Evolutionary conservation across 1,284 basidiomycete genomes (phyloP).

Genomic region (Sanguinoderma infundibulare): DNA sequence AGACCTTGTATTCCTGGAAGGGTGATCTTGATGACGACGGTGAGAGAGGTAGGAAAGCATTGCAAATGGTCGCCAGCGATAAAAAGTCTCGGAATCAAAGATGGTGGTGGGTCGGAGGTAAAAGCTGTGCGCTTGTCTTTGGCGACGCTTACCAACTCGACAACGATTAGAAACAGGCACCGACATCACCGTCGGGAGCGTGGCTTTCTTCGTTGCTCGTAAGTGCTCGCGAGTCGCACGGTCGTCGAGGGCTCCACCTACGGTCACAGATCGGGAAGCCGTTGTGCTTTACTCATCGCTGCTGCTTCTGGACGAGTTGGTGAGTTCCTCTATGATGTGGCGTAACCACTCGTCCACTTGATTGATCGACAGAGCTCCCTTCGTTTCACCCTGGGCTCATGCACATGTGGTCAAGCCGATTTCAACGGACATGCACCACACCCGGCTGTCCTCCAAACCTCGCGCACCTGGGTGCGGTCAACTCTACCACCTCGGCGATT

Average conservation of each 20-base stretch:
- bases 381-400: no score
- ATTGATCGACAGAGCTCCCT: neutral
- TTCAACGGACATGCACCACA: no score
- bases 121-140: neutral
- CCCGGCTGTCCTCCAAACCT: no score
- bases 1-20: neutral
- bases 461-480: no score
- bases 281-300: neutral
- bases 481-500: no score
- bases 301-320: neutral
- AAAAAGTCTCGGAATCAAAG: no score
- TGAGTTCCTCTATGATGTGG: neutral
- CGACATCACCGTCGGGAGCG: no score
- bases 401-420: no score
- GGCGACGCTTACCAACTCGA: no score
- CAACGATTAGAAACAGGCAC: no score
- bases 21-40: neutral
- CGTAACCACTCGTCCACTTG: neutral
- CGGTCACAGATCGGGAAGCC: neutral
- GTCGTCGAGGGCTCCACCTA: no score
- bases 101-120: neutral
- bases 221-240: no score
- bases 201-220: neutral
- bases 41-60: neutral
- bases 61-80: neutral